phyloP scores from a whole-genome alignment of 495 filamentous ascomycete species.

The Neurospora terricola region DNA sequence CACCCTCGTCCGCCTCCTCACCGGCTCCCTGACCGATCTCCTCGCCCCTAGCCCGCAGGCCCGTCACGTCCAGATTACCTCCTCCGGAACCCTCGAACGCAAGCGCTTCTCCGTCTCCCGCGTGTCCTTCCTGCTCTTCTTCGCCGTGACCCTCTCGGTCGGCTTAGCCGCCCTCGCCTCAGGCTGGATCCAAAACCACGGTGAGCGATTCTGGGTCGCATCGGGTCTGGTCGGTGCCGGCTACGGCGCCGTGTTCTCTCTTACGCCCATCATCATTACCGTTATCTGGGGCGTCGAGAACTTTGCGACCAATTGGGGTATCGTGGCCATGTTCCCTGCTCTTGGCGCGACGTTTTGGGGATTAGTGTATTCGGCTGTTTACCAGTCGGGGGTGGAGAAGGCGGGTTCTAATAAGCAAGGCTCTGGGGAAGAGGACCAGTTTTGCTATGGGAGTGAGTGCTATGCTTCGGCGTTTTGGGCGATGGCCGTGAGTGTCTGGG shows the following conservation, averaged over 20 bases:
- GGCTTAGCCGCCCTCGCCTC: conserved; percentile 69
- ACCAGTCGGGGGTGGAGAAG: conserved; percentile 51
- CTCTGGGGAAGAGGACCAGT: conserved; percentile 33
- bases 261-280: conserved; percentile 81
- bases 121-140: conserved; percentile 65
- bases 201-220: conserved; percentile 66
- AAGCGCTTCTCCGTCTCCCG: conserved; percentile 57
- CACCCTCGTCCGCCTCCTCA: conserved; percentile 76
- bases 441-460: conserved; percentile 69
- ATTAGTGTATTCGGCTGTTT: conserved; percentile 67
- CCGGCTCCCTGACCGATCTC: conserved; percentile 77
- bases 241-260: conserved; percentile 83
- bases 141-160: conserved; percentile 62
- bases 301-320: conserved; percentile 96
- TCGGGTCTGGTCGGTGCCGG: conserved; percentile 75
- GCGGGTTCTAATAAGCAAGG: conserved; percentile 12
- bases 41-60: conserved; percentile 58
- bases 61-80: conserved; percentile 29
- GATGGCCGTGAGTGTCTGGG: conserved; percentile 65
- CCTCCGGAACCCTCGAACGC: conserved; percentile 13
- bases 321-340: conserved; percentile 84
- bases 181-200: conserved; percentile 54
- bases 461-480: conserved; percentile 73
- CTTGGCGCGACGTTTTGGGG: conserved; percentile 80
- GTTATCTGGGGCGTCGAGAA: conserved; percentile 98